Evolutionary conservation across 805 yeast species (phyloP), one percentile per base, ranked within the genome.

Genomic region (Clavispora vitiphila): DNA sequence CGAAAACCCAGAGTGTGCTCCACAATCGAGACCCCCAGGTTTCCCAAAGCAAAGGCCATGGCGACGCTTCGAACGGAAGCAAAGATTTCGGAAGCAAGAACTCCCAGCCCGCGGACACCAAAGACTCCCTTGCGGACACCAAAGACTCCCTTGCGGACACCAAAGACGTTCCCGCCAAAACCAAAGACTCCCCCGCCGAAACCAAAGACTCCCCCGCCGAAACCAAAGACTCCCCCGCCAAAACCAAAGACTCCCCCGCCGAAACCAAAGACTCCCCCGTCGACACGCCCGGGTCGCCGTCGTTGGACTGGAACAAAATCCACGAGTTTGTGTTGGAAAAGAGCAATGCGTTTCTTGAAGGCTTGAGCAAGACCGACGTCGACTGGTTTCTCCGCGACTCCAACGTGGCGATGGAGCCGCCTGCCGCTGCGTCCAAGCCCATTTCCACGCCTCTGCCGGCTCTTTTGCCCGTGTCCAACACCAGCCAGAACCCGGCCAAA

Each of bases 341-440:
- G 35, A 37, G 50, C n/a, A 46, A 40, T 19, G 40, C 39, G 32
- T 38, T 37, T 3, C 37, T 46, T 10, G 40, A 43, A 35, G 74
- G 70, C 5, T 66, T 72, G 24, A 58, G 64, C 24, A 66, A 64
- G 40, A 59, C 60, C 19, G 79, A 76, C 43, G 70, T 76, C 18
- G 77, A 74, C 50, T 76, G 81, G 81, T 67, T 76, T 42, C 59
- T 76, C 16, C 59, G 79, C 44, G 73, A 67, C 45, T 44, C 65
- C 20, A 49, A 52, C 11, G 44, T 29, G 48, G 51, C 36, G 8
- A 12, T 35, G 16, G 43, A 25, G 37, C 38, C 16, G 15, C 37
- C 20, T 8, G 35, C 30, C 15, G 35, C 16, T 15, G 10, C 31
- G 24, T 15, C 29, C 16, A 12, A 20, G 20, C 22, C 30, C 3